Evolutionary conservation across 371 early-diverging fungal genomes (phyloP), one percentile per base, ranked within the genome.

Genomic region (Nematocida minor): DNA sequence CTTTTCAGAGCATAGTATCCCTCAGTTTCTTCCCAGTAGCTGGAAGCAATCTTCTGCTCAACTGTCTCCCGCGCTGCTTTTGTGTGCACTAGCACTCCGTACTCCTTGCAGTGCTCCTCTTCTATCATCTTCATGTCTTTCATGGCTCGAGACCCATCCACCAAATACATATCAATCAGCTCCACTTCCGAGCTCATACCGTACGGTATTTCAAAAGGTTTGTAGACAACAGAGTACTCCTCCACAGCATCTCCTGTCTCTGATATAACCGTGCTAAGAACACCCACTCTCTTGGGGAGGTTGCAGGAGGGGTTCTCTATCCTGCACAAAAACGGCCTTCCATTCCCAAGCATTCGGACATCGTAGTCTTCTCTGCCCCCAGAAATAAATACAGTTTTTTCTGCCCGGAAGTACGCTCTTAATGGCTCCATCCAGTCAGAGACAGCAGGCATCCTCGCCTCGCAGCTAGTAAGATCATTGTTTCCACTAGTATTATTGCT

Each of bases 351-450:
- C 93, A 94, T 94, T 32, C 91, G 88, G 7, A 97, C 97, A 84
- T 97, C 94, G 16, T 91, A 90, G 85, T 97, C 97, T 82, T 97
- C 97, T 42, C 96, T 88, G 2, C 96, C 97, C 1, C 94, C 89
- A 0, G 91, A 88, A 2, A 89, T 88, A 83, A 97, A 91, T 0
- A 44, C 29, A 48, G 2, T 11, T 11, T 46, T 54, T 16, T 16
- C 41, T 20, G 66, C 64, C 14, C 25, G n/a, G 36, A 74, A 74
- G 53, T 74, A 66, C 63, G 44, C 55, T 46, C 16, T 74, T 2
- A 74, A 20, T 6, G 66, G 64, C 3, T 62, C 49, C n/a, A 64
- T 36, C 77, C 77, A 74, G 49, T 74, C 77, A 38, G 77, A 74
- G 7, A 74, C 77, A 38, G 77, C 77, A 25, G 14, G 41, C 11